Evolutionary conservation across 2,329 filamentous ascomycete species (phyloP), one percentile per base, ranked within the genome.

Genomic region (Albophoma yamanashiensis): DNA sequence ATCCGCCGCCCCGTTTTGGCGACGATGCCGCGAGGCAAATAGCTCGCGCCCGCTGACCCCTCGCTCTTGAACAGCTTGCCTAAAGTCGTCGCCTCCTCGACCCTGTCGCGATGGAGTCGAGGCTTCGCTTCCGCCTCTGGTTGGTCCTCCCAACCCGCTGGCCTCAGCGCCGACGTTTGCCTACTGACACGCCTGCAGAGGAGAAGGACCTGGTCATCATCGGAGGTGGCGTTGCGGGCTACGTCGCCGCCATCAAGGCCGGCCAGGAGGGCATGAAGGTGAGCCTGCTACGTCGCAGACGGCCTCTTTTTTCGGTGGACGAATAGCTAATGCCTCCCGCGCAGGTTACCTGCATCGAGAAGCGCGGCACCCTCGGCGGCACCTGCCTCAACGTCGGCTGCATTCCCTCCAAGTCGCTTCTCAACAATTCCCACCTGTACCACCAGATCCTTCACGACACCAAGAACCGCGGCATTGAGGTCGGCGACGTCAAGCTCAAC

Each of bases 341-440:
- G 55, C 61, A 96, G 92, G 93, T 96, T 65, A 85, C 92, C 63
- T 99, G 94, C 79, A 95, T 99, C 79, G 94, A 99, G 81, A 99
- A 99, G 85, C 91, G 94, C 74, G 94, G 94, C 68, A 83, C 86
- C 62, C 87, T 99, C 69, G 94, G 94, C 71, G 94, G 94, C 74
- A 99, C 94, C 71, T 99, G 94, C 82, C 81, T 99, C 71, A 99
- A 99, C 76, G 94, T 99, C 72, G 94, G 94, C 79, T 99, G 94
- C 80, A 99, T 99, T 74, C 94, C 94, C 67, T 99, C 94, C 66
- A 99, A 99, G 80, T 97, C 94, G 64, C 91, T 99, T 68, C 90
- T 99, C 76, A 99, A 97, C 87, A 97, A 97, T 84, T 97, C 94
- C 69, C 92, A 97, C 77, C 85, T 97, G 63, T 97, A 97, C 83